A percentile compares a stretch with the other conserved stretches of the same genome.
Conservation (phyloP, 2,329 filamentous ascomycete species). For the Colletotrichum sansevieriae region DNA sequence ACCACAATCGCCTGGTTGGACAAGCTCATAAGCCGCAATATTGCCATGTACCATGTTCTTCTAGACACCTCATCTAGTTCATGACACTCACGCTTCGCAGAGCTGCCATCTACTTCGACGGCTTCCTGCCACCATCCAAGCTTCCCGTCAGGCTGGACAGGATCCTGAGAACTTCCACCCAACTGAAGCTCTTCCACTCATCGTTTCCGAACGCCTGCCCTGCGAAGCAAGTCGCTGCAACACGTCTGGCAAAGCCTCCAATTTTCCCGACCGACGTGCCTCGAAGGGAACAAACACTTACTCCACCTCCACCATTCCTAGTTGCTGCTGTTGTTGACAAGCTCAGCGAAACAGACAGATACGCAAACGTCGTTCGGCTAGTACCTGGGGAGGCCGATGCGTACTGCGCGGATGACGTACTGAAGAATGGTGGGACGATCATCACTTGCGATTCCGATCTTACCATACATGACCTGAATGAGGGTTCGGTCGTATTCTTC, state of each 20-base stretch:
- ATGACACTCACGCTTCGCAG: slow-evolving; percentile 53
- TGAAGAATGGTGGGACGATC: slow-evolving; percentile 66
- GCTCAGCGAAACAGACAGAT: slow-evolving; percentile 62
- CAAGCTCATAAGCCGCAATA: slow-evolving; percentile 64
- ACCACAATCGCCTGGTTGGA: slow-evolving; percentile 74
- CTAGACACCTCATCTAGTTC: neutral
- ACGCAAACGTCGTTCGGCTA: slow-evolving; percentile 62
- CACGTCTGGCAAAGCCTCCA: slow-evolving; percentile 21
- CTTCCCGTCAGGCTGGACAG: slow-evolving; percentile 71
- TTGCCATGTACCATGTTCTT: slow-evolving; percentile 68
- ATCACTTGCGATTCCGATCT: slow-evolving; percentile 92
- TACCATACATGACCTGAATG: slow-evolving; percentile 78
- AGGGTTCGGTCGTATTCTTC: slow-evolving; percentile 77
- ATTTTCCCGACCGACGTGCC: slow-evolving; percentile 46
- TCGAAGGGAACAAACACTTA: slow-evolving; percentile 53
- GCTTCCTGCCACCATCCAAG: slow-evolving; percentile 79
- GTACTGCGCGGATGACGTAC: slow-evolving; percentile 78
- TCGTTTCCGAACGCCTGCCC: slow-evolving; percentile 48
- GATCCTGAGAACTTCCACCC: slow-evolving; percentile 67
- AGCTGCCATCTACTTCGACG: slow-evolving; percentile 86
- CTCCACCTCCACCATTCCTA: slow-evolving; percentile 75
- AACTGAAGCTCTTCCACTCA: slow-evolving; percentile 63
- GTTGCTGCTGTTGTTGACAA: slow-evolving; percentile 83
- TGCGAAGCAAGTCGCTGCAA: slow-evolving; percentile 42
- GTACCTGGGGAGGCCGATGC: slow-evolving; percentile 88